Evolutionary conservation across 495 filamentous ascomycete species (phyloP).

Genomic region (Rostrohypoxylon terebratum): DNA sequence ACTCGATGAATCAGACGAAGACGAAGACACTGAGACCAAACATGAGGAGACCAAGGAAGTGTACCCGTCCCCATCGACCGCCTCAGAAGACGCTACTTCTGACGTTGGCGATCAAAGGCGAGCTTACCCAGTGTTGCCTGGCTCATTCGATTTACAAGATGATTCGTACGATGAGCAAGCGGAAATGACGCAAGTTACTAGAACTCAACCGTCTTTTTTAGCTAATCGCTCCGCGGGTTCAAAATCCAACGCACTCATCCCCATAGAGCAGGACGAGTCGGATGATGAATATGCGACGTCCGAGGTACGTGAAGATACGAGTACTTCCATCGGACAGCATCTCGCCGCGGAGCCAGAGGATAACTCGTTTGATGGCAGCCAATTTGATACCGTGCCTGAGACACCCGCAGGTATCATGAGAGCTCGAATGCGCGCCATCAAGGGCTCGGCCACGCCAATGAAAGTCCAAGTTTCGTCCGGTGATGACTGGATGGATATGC

Average conservation of each 20-base stretch:
- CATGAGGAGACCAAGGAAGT: constrained; percentile 48
- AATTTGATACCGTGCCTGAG: constrained; percentile 53
- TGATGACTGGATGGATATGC: constrained; percentile 88
- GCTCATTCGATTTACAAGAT: constrained; percentile 74
- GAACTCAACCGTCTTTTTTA: constrained; percentile 83
- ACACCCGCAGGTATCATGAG: constrained; percentile 66
- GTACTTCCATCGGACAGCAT: constrained; percentile 74
- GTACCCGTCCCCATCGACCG: neutral
- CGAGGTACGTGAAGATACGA: constrained; percentile 81
- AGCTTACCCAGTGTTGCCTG: constrained; percentile 76
- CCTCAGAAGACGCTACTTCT: constrained; percentile 39
- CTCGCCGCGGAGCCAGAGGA: constrained; percentile 73
- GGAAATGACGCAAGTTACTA: constrained; percentile 46
- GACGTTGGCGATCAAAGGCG: constrained; percentile 78
- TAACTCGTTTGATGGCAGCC: constrained; percentile 52
- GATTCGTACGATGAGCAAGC: constrained; percentile 64
- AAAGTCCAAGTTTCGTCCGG: constrained; percentile 68
- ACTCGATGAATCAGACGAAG: constrained; percentile 81
- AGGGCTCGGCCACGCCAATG: constrained; percentile 67
- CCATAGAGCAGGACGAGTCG: constrained; percentile 72
- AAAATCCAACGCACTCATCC: constrained; percentile 72
- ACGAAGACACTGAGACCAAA: constrained; percentile 70
- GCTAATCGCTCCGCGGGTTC: constrained; percentile 88
- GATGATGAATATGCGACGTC: constrained; percentile 77
- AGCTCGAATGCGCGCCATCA: constrained; percentile 66